Base-by-base conservation (phyloP, 169 alveolate species). In the Cyclospora cayetanensis region DNA sequence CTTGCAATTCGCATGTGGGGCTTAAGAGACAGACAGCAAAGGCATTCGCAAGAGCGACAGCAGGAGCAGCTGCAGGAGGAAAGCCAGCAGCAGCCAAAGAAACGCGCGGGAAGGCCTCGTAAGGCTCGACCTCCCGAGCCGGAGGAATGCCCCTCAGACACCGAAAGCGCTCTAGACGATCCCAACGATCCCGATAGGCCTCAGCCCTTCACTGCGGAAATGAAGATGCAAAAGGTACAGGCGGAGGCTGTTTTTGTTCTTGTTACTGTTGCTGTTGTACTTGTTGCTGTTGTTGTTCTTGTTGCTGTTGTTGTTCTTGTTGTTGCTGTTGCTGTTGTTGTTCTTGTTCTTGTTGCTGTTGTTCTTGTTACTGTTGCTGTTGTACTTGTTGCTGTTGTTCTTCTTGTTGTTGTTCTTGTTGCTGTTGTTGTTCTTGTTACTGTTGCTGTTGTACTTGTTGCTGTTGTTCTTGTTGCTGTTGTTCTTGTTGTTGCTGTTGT, bases 261-360 rank as follows among this genome's bases (percentile, higher is more conserved):
- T 60, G 74, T 27, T 60, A 27, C 74, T 60, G 74, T 22, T 60
- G 74, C 74, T 60, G 74, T 27, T 60, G 74, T 60, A 9, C 15
- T 46, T 46, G 60, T 15, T 46, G 60, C 60, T 15, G 60, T 15
- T 15, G 60, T 11, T 46, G 15, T 15, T 7, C n/a, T 96, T 37
- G 99, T 98, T 93, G 98, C 97, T 43, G 96, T 96, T 39, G 91
- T 94, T 7, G 97, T 76, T 35, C 97, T 95, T 85, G 97, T 97
- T 9, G 95, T 96, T 39, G 95, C 95, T n/a, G 95, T 93, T 27
- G 94, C 94, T 35, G 99, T n/a, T n/a, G 98, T 22, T 99, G 74
- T 90, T 27, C 93, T 94, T 11, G 97, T 94, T 18, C 93, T n/a
- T 39, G 85, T 27, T 74, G 53, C 53, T 46, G 85, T 27, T 39